Evolutionary conservation across 768 basidiomycete genomes (phyloP), one percentile per base, ranked within the genome.

Genomic region (Albatrellus ellisii): DNA sequence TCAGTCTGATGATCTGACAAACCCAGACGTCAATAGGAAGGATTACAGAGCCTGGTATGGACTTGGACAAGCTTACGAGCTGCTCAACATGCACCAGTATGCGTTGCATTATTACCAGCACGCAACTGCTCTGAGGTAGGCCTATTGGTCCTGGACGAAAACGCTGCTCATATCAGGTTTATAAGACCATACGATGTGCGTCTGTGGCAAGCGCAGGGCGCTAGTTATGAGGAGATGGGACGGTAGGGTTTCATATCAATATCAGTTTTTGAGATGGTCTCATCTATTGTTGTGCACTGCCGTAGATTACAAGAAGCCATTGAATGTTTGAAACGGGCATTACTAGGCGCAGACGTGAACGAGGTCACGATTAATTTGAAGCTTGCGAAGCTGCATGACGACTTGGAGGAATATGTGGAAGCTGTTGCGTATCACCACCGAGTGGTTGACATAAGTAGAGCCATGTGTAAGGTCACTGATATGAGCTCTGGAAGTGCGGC

Each of bases 31-130:
- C 49, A 94, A 94, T 54, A 74, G 88, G 42, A 95, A 97, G 57
- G 95, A 99, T 62, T 97, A 95, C 55, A 65, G 94, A 44, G 94
- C 92, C 5, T 99, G 95, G 95, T 97, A 92, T 61, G 95, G 95
- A 26, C 77, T 99, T 40, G 95, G 94, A 3, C 95, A 99, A 58
- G 90, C 94, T 10, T 99, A 98, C 57, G 94, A 98, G 54, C 69
- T 99, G 18, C 64, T 98, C 41, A 91, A 84, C 55, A 98, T 98
- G 92, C 89, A 89, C 48, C 80, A 88, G 56, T 98, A 98, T 63
- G 84, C 94, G 4, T 66, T 98, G 22, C 79, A 94, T 60, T 99
- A 98, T 61, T 98, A 92, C 57, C 92, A 97, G 55, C 79, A 88
- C 54, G 92, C 95, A 3, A 92, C 91, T 21, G 85, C 92, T 15